Base-by-base conservation (phyloP, 2,329 filamentous ascomycete genomes). In the Fusarium sacchari region DNA sequence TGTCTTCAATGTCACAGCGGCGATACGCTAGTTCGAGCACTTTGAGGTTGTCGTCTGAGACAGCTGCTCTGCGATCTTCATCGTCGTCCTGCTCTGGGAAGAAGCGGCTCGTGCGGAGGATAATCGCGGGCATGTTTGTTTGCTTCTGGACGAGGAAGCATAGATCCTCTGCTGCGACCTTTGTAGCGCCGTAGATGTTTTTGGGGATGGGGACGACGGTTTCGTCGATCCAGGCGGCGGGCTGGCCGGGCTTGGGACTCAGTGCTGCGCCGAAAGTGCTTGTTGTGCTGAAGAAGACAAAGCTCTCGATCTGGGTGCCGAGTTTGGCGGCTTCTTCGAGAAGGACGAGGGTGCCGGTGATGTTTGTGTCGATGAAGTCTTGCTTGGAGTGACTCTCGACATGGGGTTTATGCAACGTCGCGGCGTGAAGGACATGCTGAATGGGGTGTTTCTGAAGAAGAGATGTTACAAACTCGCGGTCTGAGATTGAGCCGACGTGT, bases 131-230 rank as follows among this genome's bases (percentile, higher is more conserved):
- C 70, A 87, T 72, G 5, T 73, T 68, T 2, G 79, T 80, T 60
- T 86, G 80, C 18, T 74, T 72, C 46, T 85, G 82, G 4, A 85
- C 67, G 11, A 87, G 80, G 18, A 77, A 79, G 72, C 85, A 87
- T 36, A 87, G 64, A 57, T 87, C 85, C 68, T 88, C 86, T 9
- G 86, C 86, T 4, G 84, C 84, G 22, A 82, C 79, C 56, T 88
- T 88, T 24, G 86, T 87, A 7, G 82, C 81, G 60, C 86, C 86
- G 70, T 87, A 86, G 49, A 86, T 85, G 75, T 87, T 87, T 67
- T 86, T 86, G 5, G 85, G 84, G 26, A 80, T 70, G 1, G 84
- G 82, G 0, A 78, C 77, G 13, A 85, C 82, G 0, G 67, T 42
- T 72, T 86, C 85, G 72, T 83, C 79, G 69, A 86, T 86, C 84